Conservation (phyloP, 495 filamentous ascomycete species). For the Neurospora sp. region DNA sequence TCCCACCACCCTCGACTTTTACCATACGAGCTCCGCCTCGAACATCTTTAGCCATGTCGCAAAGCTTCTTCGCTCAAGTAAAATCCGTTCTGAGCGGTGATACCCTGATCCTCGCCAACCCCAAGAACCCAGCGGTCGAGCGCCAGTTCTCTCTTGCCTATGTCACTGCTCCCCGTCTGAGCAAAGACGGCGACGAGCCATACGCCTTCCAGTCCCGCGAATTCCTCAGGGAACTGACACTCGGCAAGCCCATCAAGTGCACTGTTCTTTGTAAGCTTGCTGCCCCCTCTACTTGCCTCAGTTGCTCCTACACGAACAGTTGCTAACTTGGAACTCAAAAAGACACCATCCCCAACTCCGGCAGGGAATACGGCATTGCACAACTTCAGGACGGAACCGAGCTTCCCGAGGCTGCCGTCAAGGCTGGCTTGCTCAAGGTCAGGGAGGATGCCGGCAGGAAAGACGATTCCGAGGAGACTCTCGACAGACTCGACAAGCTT, state of each 20-base stretch:
- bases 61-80: slow-evolving; percentile 58
- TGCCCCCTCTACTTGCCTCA: neutral
- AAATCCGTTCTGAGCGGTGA: slow-evolving; percentile 92
- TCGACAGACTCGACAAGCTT: slow-evolving; percentile 62
- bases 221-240: slow-evolving; percentile 68
- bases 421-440: slow-evolving; percentile 82
- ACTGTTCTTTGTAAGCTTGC: slow-evolving; percentile 44
- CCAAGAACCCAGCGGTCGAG: slow-evolving; percentile 67
- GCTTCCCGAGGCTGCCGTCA: slow-evolving; percentile 69
- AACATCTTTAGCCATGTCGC: slow-evolving; percentile 15
- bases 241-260: slow-evolving; percentile 84
- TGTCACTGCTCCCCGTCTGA: slow-evolving; percentile 76
- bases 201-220: slow-evolving; percentile 91
- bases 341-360: slow-evolving; percentile 71
- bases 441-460: slow-evolving; percentile 85
- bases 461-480: slow-evolving; percentile 67
- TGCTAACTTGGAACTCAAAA: slow-evolving; percentile 17
- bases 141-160: slow-evolving; percentile 81
- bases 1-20: neutral
- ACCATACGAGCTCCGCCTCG: neutral
- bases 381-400: slow-evolving; percentile 60
- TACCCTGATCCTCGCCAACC: slow-evolving; percentile 67
- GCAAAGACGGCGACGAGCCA: slow-evolving; percentile 83
- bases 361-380: slow-evolving; percentile 79
- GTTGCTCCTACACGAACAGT: neutral